Conservation (phyloP, 2,329 filamentous ascomycete genomes). For the Rhinocladiella similis region DNA sequence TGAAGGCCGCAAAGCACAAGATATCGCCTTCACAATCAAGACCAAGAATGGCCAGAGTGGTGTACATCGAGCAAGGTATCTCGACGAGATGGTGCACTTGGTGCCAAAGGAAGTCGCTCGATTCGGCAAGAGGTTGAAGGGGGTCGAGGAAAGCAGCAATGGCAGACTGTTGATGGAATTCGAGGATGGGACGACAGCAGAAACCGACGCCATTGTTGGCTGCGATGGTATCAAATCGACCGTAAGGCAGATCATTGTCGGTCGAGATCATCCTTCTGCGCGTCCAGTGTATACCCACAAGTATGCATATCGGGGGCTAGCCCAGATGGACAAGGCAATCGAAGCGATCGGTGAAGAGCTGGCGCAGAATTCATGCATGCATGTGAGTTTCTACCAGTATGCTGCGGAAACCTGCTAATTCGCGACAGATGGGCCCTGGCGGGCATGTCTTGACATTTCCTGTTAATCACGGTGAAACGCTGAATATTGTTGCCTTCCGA, state of each 20-base stretch:
- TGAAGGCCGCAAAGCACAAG: slow-evolving; percentile 33
- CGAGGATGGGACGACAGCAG: slow-evolving; percentile 45
- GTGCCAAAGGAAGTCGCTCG: slow-evolving; percentile 39
- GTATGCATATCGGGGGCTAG: slow-evolving; percentile 62
- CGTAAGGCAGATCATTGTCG: background rate
- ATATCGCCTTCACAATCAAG: slow-evolving; percentile 37
- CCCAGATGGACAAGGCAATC: slow-evolving; percentile 58
- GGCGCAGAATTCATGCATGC: slow-evolving; percentile 46
- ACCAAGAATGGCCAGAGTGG: slow-evolving; percentile 20
- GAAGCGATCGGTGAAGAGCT: slow-evolving; percentile 51
- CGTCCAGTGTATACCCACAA: slow-evolving; percentile 53
- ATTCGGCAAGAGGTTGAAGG: slow-evolving; percentile 39
- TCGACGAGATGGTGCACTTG: slow-evolving; percentile 42
- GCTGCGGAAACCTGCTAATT: background rate
- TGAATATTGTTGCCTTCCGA: slow-evolving; percentile 57
- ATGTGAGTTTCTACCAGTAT: slow-evolving; percentile 24
- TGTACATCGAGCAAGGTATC: slow-evolving; percentile 37
- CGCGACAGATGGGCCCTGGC: slow-evolving; percentile 55
- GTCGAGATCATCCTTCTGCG: slow-evolving; percentile 44
- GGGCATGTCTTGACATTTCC: slow-evolving; percentile 64
- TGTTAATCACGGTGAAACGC: slow-evolving; percentile 55
- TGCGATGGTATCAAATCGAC: slow-evolving; percentile 61
- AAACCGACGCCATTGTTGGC: slow-evolving; percentile 51
- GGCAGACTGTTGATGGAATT: slow-evolving; percentile 38
- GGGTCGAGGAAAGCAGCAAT: slow-evolving; percentile 29